A percentile compares a stretch with the other conserved stretches of the same genome.
Conservation (phyloP, 192 early-diverging fungal genomes). For the Coemansia sp. region DNA sequence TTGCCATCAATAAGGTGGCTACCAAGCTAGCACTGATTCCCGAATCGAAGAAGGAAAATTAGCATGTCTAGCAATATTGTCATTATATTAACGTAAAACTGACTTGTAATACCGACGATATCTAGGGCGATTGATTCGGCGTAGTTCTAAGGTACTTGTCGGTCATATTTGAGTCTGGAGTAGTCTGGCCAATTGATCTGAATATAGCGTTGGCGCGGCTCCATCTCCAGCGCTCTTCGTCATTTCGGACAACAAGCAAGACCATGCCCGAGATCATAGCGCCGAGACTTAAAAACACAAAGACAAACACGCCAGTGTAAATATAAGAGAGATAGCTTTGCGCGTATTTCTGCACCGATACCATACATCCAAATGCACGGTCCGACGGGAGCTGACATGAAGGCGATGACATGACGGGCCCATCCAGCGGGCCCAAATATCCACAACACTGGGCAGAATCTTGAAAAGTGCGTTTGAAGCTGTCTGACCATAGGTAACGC, state of each 20-base stretch:
- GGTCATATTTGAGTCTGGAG: neutral
- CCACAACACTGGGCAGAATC: slow-evolving; percentile 35
- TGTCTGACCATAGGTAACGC: slow-evolving; percentile 39
- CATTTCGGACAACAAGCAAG: slow-evolving; percentile 37
- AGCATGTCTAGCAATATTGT: neutral
- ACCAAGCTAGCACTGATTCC: slow-evolving; percentile 52
- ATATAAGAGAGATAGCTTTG: slow-evolving; percentile 28
- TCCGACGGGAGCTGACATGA: slow-evolving; percentile 12
- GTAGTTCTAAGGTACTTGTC: neutral
- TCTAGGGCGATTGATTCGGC: neutral
- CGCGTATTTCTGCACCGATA: slow-evolving; percentile 37
- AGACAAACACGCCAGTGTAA: slow-evolving; percentile 40
- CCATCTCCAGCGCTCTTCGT: slow-evolving; percentile 48
- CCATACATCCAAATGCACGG: slow-evolving; percentile 29
- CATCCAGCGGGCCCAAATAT: slow-evolving; percentile 36
- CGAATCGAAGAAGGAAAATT: slow-evolving; percentile 55
- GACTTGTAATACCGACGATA: neutral
- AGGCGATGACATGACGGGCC: slow-evolving; percentile 17
- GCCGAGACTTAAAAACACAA: slow-evolving; percentile 38
- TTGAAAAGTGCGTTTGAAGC: slow-evolving; percentile 26
- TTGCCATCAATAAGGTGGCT: slow-evolving; percentile 49
- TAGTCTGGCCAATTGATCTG: slow-evolving; percentile 19
- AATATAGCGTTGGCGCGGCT: slow-evolving; percentile 44
- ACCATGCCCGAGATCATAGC: slow-evolving; percentile 42
- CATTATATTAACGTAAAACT: neutral